Evolutionary conservation across 257 asterid species (phyloP).

Genomic region (Jasminum sambac): DNA sequence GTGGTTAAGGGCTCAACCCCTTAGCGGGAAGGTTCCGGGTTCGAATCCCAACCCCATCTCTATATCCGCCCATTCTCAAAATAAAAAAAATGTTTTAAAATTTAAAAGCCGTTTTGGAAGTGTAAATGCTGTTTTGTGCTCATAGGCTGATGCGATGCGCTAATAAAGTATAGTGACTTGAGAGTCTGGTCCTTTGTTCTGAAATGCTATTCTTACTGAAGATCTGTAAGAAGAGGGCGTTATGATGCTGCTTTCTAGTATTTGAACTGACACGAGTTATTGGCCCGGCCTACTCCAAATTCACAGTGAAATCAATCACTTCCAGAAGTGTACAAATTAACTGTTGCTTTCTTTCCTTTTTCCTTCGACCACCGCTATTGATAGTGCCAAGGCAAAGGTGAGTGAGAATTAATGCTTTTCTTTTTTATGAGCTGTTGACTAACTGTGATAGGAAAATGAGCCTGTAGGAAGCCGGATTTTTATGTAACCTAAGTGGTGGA

Average conservation of each 20-base stretch:
- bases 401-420: background rate
- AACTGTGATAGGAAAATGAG: background rate
- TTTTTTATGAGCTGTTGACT: slow-evolving; percentile 7
- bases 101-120: too few species aligned
- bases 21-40: too few species aligned
- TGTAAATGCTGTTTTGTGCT: slow-evolving; percentile 3
- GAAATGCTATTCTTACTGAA: background rate
- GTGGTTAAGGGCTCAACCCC: too few species aligned
- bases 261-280: background rate
- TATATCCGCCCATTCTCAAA: too few species aligned
- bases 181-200: too few species aligned
- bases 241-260: slow-evolving; percentile 1
- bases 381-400: background rate
- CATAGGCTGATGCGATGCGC: background rate
- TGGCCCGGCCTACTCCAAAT: background rate
- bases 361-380: background rate
- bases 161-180: background rate
- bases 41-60: too few species aligned
- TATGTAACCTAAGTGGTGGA: slow-evolving; percentile 3
- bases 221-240: background rate
- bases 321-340: background rate
- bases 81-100: too few species aligned
- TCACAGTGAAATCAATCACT: background rate
- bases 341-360: background rate
- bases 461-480: background rate